Evolutionary conservation across 2,329 filamentous ascomycete species (phyloP), one percentile per base, ranked within the genome.

Genomic region (Colletotrichum lupini): DNA sequence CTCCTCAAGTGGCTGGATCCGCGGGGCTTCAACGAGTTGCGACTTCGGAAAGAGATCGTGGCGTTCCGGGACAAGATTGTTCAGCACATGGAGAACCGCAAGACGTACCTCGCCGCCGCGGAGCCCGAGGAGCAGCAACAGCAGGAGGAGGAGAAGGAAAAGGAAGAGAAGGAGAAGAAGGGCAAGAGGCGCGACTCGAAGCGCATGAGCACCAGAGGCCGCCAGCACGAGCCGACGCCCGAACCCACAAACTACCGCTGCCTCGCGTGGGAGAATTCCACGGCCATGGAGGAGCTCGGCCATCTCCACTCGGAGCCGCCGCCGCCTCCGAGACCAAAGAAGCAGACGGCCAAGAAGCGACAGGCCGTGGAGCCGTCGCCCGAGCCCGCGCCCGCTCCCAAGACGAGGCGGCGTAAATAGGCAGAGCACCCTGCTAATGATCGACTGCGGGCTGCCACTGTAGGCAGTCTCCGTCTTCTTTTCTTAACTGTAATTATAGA

Each of bases 1-100:
- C 88, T 99, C 22, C 91, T 98, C 74, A 89, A 89, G 65, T 99
- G 97, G 95, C 88, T 99, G 5, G 96, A 99, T 79, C 89, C 92
- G 14, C 93, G 94, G 19, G 97, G 97, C 1, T 88, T 93, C 76
- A 95, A 97, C 75, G 97, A 99, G 83, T 85, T 93, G 75, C 95
- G 95, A 80, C 87, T 99, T 62, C 91, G 93, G 74, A 98, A 98
- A 83, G 96, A 98, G 81, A 88, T 99, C 4, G 85, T 92, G 63
- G 84, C 87, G 24, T 97, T 93, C 84, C 92, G 91, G 63, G 92
- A 95, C 53, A 90, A 91, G 78, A 97, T 98, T 75, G 85, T 88
- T 28, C 88, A 89, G 74, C 91, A 95, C 78, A 98, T 98, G 95
- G 87, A 92, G 77, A 92, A 92, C 78, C 92, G 97, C 75, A 91